phyloP scores from a whole-genome alignment of 1,284 basidiomycete species.

The Retiboletus fuscus region DNA sequence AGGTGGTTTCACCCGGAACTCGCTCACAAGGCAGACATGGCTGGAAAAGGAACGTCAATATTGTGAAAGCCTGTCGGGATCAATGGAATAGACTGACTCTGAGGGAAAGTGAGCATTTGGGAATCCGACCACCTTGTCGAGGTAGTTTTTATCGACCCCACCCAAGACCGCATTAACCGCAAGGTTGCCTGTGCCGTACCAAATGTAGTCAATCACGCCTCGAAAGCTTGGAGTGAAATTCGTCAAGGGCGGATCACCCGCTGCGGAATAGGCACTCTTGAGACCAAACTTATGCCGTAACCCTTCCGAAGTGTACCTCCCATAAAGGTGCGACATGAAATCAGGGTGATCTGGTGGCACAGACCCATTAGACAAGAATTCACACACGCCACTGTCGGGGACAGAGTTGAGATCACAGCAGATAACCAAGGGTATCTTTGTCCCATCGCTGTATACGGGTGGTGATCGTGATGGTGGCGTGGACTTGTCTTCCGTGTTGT shows the following conservation, averaged over 20 bases:
- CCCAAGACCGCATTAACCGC: slow-evolving; percentile 90
- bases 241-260: slow-evolving; percentile 83
- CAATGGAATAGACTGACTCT: slow-evolving; percentile 73
- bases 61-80: slow-evolving; percentile 17
- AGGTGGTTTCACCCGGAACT: slow-evolving; percentile 82
- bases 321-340: slow-evolving; percentile 93
- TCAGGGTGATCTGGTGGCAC: slow-evolving; percentile 86
- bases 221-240: slow-evolving; percentile 91
- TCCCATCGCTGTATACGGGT: slow-evolving; percentile 82
- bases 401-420: slow-evolving; percentile 97
- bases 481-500: slow-evolving; percentile 48
- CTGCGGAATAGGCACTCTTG: slow-evolving; percentile 83
- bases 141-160: slow-evolving; percentile 88
- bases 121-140: slow-evolving; percentile 95
- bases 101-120: slow-evolving; percentile 97
- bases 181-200: slow-evolving; percentile 86
- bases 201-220: slow-evolving; percentile 93
- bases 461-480: slow-evolving; percentile 59
- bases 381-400: slow-evolving; percentile 90
- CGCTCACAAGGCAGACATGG: slow-evolving; percentile 73
- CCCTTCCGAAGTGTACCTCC: slow-evolving; percentile 92
- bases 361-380: slow-evolving; percentile 85
- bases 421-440: slow-evolving; percentile 91
- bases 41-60: slow-evolving; percentile 52
- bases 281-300: slow-evolving; percentile 84